Conservation (phyloP, 768 basidiomycete genomes). For the Clitopilus hobsonii region DNA sequence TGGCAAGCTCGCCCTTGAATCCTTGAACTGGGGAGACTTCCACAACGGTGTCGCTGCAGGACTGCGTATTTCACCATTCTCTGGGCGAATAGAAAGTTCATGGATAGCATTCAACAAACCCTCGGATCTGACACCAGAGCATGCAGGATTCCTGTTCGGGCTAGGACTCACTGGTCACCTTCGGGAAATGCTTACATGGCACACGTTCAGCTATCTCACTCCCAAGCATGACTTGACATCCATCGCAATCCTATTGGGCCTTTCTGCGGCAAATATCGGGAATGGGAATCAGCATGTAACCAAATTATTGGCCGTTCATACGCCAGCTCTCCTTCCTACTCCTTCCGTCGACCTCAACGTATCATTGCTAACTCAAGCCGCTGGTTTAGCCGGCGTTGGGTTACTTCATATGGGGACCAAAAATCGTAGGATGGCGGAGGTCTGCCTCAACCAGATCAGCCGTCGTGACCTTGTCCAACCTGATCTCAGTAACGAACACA, state of each 20-base stretch:
- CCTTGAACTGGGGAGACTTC: conserved; percentile 90
- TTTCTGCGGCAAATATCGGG: conserved; percentile 87
- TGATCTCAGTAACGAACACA: conserved; percentile 82
- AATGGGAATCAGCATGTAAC: conserved; percentile 84
- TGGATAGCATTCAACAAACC: conserved; percentile 98
- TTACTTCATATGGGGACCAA: conserved; percentile 86
- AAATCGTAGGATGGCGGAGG: conserved; percentile 89
- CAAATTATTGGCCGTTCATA: conserved; percentile 87
- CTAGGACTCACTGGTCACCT: conserved; percentile 91
- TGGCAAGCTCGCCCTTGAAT: conserved; percentile 72
- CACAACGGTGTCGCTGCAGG: conserved; percentile 96
- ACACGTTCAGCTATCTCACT: conserved; percentile 92
- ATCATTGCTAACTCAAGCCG: conserved; percentile 83
- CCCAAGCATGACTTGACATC: conserved; percentile 96
- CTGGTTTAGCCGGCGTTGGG: conserved; percentile 84
- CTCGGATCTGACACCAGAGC: conserved; percentile 82
- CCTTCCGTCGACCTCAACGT: conserved; percentile 88
- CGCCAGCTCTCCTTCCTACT: conserved; percentile 86
- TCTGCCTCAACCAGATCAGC: conserved; percentile 81
- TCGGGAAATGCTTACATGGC: conserved; percentile 87
- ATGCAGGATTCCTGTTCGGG: conserved; percentile 94
- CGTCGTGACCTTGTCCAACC: conserved; percentile 73
- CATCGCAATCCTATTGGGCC: conserved; percentile 89
- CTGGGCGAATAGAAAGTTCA: conserved; percentile 77
- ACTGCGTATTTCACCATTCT: conserved; percentile 74